These are phyloP conservation scores for Teratosphaeria nubilosa DNA, from an alignment of 2,329 filamentous ascomycete genomes.

Conservation along the genomic window DNA sequence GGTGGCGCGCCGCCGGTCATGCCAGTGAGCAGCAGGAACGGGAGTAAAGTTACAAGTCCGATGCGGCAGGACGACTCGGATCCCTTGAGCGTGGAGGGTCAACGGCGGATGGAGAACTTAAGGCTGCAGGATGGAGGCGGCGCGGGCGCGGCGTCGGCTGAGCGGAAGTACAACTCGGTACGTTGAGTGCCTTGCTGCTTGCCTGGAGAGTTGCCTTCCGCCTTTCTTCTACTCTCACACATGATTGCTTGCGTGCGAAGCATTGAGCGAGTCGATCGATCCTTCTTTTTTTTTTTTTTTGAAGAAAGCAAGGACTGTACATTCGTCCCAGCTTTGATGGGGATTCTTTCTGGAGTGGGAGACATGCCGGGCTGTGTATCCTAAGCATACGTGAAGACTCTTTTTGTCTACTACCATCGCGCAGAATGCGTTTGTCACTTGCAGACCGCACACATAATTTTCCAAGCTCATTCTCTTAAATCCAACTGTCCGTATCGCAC, in stretches of 20 bases:
- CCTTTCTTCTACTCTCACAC: not conserved
- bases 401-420: not conserved
- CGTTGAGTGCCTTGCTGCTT: constrained; percentile 18
- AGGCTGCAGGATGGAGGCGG: constrained; percentile 76
- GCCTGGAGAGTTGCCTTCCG: not conserved
- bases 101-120: constrained; percentile 73
- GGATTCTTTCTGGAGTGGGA: not conserved
- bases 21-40: constrained; percentile 19
- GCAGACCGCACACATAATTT: too few species aligned
- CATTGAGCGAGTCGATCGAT: not conserved
- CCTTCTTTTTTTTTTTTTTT: not conserved
- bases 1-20: constrained; percentile 7
- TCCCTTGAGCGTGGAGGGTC: constrained; percentile 50
- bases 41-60: constrained; percentile 15
- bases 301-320: not conserved
- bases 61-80: constrained; percentile 62
- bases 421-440: not conserved
- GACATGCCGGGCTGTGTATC: not conserved
- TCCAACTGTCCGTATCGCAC: too few species aligned
- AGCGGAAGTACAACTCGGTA: constrained; percentile 27
- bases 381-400: constrained; percentile 1
- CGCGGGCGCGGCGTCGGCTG: constrained; percentile 6
- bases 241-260: not conserved
- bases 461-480: too few species aligned
- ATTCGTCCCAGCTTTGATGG: not conserved